Evolutionary conservation across 805 yeast species (phyloP).

Genomic region (Candida takata): DNA sequence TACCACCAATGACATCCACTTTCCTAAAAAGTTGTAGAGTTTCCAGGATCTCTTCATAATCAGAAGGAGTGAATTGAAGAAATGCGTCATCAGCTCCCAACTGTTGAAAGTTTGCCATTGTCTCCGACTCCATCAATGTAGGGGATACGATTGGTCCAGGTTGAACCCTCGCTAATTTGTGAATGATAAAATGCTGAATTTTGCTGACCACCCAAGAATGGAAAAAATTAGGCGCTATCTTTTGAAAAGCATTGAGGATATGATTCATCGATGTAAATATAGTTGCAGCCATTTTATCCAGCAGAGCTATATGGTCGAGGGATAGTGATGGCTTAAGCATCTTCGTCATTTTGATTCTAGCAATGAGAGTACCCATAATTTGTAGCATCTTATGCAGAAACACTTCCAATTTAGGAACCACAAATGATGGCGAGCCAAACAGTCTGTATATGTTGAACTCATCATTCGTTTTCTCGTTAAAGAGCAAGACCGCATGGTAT

Average conservation of each 20-base stretch:
- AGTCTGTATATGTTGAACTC: background rate
- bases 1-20: too few species aligned
- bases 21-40: background rate
- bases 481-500: background rate
- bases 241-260: background rate
- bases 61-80: background rate
- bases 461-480: background rate
- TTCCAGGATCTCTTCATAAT: background rate
- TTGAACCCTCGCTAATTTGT: background rate
- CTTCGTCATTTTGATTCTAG: slow-evolving; percentile 11
- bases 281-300: slow-evolving; percentile 5
- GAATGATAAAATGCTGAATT: background rate
- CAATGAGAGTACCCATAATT: slow-evolving; percentile 6
- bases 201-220: background rate
- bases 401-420: slow-evolving; percentile 16
- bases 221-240: background rate
- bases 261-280: background rate
- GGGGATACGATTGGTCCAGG: background rate
- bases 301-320: background rate
- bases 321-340: background rate
- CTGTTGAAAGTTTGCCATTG: background rate
- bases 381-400: slow-evolving; percentile 10
- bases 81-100: background rate
- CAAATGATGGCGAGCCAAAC: slow-evolving; percentile 1
- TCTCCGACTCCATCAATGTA: background rate